Base-by-base conservation (phyloP, 2,329 filamentous ascomycete species). In the Claviceps sp. region DNA sequence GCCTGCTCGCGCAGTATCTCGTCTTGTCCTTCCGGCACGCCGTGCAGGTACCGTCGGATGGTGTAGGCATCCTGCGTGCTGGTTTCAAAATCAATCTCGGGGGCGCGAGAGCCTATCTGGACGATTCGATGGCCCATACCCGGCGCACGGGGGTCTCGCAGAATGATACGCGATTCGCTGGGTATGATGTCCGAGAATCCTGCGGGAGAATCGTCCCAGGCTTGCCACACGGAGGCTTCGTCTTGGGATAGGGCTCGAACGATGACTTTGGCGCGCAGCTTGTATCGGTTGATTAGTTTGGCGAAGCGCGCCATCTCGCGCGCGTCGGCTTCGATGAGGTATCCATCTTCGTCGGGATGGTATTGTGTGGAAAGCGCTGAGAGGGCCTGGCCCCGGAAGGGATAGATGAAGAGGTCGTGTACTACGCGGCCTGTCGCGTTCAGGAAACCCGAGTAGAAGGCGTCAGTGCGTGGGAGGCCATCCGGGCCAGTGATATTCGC, bases 401-500 rank as follows among this genome's bases (percentile, higher is more conserved):
- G 84, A 72, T 95, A 96, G 47, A 98, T 75, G 67, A 97, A 95
- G 50, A 89, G 85, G 69, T 98, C 93, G 70, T 91, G 80, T 44
- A 96, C 72, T 9, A 98, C 78, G 53, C 90, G 80, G 43, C 93
- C 93, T 55, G 81, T 80, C 7, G 91, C 88, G 58, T 86, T 95
- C 43, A 98, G 74, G 62, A 98, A 95, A 0, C 83, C 88, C 6
- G 85, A 77, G 68, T 95, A 97, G 65, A 85, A 82, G 4, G 81
- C 84, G 0, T 71, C 68, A 3, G 59, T 61, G 24, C 67, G 66
- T 2, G 69, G 60, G 38, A 62, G 55, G 55, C 67, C 62, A 54
- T 70, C 57, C 26, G 56, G 62, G 7, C 70, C 61, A 0, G 76
- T 68, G 8, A 69, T 58, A 44, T 63, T 68, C 56, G 84, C 79